These are phyloP conservation scores for Penicillium sp. DNA, from an alignment of 2,329 filamentous ascomycete species.

Conservation along the genomic window DNA sequence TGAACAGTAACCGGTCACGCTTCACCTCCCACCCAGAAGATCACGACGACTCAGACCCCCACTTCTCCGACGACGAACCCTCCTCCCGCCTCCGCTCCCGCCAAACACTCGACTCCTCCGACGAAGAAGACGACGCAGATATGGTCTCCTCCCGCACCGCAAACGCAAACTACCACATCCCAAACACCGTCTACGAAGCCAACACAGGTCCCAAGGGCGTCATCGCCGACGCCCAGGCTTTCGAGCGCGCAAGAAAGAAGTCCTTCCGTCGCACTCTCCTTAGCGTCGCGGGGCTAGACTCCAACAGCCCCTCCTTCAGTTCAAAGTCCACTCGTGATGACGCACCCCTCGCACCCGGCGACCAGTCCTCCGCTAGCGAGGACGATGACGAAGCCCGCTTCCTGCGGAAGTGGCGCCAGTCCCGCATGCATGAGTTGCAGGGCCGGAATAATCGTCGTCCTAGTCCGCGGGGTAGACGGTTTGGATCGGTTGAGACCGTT, in stretches of 20 bases:
- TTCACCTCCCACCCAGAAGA: slow-evolving; percentile 47
- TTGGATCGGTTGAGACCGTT: slow-evolving; percentile 76
- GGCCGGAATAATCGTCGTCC: slow-evolving; percentile 64
- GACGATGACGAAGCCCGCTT: slow-evolving; percentile 76
- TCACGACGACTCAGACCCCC: slow-evolving; percentile 30
- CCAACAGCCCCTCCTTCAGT: slow-evolving; percentile 24
- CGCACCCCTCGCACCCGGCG: slow-evolving; percentile 10
- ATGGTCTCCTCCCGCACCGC: slow-evolving; percentile 38
- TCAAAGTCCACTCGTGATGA: slow-evolving; percentile 30
- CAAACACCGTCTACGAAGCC: slow-evolving; percentile 48
- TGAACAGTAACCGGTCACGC: slow-evolving; percentile 39
- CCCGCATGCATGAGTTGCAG: slow-evolving; percentile 75
- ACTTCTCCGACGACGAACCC: slow-evolving; percentile 29
- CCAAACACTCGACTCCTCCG: slow-evolving; percentile 31
- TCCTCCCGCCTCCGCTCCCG: slow-evolving; percentile 20
- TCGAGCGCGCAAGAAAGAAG: slow-evolving; percentile 49
- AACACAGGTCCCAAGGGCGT: slow-evolving; percentile 55
- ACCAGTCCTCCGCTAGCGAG: slow-evolving; percentile 44
- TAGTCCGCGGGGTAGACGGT: slow-evolving; percentile 74
- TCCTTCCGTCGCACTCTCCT: slow-evolving; percentile 49
- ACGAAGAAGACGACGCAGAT: slow-evolving; percentile 30
- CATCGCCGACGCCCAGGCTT: slow-evolving; percentile 53
- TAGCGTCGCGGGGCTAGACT: slow-evolving; percentile 36
- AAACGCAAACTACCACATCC: slow-evolving; percentile 44
- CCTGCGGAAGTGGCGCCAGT: slow-evolving; percentile 80